A percentile compares a stretch with the other conserved stretches of the same genome.
These are phyloP conservation scores for Cytospora chrysosperma DNA, from an alignment of 2,329 filamentous ascomycete species.

Conservation along the genomic window DNA sequence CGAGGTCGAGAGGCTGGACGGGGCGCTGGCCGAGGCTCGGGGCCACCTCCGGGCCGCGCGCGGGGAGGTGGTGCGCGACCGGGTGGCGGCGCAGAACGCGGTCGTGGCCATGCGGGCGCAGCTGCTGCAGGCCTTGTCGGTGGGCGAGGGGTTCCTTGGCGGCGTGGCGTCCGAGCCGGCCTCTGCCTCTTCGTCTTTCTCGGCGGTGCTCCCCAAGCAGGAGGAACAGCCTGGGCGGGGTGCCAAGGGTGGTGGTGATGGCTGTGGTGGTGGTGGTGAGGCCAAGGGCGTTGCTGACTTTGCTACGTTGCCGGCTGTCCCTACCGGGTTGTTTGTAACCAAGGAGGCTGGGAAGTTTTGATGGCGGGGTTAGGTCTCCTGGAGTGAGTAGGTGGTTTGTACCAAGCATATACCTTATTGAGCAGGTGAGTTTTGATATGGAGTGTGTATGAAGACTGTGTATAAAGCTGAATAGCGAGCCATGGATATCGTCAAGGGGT, in stretches of 20 bases:
- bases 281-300: background rate
- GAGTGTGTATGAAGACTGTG: too few relatives aligned
- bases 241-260: background rate
- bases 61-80: background rate
- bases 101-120: constrained; percentile 15
- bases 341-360: background rate
- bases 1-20: constrained; percentile 3
- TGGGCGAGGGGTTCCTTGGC: constrained; percentile 21
- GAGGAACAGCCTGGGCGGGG: background rate
- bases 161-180: background rate
- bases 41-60: background rate
- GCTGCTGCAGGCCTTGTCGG: constrained; percentile 11
- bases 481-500: background rate
- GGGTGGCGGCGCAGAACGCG: background rate
- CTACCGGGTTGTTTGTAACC: background rate
- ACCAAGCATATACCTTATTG: too few relatives aligned
- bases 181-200: background rate
- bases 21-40: background rate
- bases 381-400: background rate
- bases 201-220: background rate
- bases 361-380: background rate
- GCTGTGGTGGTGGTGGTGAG: background rate
- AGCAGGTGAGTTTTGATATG: too few relatives aligned
- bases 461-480: background rate
- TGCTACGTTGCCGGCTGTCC: background rate